A percentile compares a stretch with the other conserved stretches of the same genome.
phyloP scores from a whole-genome alignment of 208 protist genomes.

The Herpetomonas muscarum region DNA sequence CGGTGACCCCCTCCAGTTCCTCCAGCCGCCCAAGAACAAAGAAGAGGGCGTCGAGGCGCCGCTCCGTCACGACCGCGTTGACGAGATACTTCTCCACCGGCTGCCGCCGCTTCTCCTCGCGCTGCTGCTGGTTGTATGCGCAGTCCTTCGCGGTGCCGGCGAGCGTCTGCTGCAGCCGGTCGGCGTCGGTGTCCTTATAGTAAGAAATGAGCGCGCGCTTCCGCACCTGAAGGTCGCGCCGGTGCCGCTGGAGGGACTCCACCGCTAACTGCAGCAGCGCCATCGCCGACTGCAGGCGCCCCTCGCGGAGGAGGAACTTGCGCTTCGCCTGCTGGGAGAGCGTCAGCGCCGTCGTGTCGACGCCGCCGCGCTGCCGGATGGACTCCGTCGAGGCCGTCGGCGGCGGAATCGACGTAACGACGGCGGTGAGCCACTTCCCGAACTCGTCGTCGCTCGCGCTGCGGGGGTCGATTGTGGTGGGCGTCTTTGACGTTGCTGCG shows the following conservation, averaged over 20 bases:
- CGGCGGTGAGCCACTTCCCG: conserved; percentile 40
- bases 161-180: conserved; percentile 16
- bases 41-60: conserved; percentile 43
- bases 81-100: conserved; percentile 39
- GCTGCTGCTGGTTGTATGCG: conserved; percentile 43
- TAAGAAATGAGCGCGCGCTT: conserved; percentile 47
- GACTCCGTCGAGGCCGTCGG: conserved; percentile 11
- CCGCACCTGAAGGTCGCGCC: conserved; percentile 18
- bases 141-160: conserved; percentile 12
- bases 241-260: conserved; percentile 29
- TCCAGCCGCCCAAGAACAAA: conserved; percentile 50
- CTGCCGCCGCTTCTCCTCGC: conserved; percentile 29
- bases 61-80: conserved; percentile 21
- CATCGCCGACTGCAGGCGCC: conserved; percentile 23
- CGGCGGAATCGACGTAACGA: conserved; percentile 34
- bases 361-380: neutral
- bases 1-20: conserved; percentile 26
- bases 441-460: conserved; percentile 20
- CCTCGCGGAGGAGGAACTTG: conserved; percentile 17
- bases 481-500: neutral
- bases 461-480: conserved; percentile 24
- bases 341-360: neutral
- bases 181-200: conserved; percentile 58
- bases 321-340: conserved; percentile 16
- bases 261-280: conserved; percentile 31